Evolutionary conservation across 805 yeast species (phyloP).

Genomic region (Cyberlindnera galapagoensis): DNA sequence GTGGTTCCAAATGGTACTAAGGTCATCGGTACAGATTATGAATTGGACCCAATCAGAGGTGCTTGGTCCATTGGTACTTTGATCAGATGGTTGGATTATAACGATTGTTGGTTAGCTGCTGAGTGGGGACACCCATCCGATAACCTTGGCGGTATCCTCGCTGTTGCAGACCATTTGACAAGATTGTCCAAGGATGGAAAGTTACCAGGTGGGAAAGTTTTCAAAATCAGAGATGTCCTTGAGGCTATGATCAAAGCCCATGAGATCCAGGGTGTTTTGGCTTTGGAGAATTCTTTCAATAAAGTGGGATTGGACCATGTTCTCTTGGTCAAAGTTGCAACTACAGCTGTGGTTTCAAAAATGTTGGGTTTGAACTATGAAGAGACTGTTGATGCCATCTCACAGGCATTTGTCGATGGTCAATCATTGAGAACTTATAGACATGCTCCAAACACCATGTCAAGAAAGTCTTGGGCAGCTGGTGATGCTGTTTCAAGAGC

Average conservation of each 20-base stretch:
- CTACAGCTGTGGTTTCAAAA: constrained; percentile 53
- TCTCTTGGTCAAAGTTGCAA: constrained; percentile 50
- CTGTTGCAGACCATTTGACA: constrained; percentile 51
- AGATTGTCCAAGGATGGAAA: constrained; percentile 37
- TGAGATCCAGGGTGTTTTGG: constrained; percentile 55
- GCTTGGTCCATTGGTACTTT: constrained; percentile 52
- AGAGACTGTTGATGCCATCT: constrained; percentile 48
- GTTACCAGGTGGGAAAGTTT: constrained; percentile 34
- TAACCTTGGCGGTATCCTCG: constrained; percentile 51
- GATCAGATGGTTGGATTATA: constrained; percentile 56
- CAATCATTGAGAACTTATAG: constrained; percentile 53
- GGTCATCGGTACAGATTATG: constrained; percentile 45
- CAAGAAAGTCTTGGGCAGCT: constrained; percentile 64
- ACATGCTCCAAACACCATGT: constrained; percentile 59
- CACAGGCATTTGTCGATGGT: constrained; percentile 59
- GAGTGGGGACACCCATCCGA: constrained; percentile 68
- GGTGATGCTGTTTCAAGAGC: constrained; percentile 59
- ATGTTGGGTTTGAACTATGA: constrained; percentile 43
- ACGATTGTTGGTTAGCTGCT: constrained; percentile 64
- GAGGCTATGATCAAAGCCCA: constrained; percentile 59
- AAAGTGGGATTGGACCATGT: constrained; percentile 57
- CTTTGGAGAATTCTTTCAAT: constrained; percentile 55
- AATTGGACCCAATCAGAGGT: constrained; percentile 50
- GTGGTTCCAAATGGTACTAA: constrained; percentile 49
- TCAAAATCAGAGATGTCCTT: constrained; percentile 43